These are phyloP conservation scores for Scedosporium aurantiacum DNA, from an alignment of 2,329 filamentous ascomycete species.

Conservation along the genomic window DNA sequence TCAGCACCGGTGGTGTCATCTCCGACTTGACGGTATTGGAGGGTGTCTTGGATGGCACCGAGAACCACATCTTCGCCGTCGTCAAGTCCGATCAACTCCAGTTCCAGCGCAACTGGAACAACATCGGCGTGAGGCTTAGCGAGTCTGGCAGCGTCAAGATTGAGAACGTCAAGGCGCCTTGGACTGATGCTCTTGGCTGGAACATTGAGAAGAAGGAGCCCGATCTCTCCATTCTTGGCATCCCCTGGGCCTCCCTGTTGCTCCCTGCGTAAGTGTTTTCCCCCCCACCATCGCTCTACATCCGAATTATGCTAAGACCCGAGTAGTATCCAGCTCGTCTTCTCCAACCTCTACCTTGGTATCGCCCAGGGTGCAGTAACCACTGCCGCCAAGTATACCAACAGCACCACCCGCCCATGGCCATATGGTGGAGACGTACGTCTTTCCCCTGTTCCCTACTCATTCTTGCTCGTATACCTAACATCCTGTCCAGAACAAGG, in stretches of 20 bases:
- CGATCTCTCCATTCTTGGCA: conserved; percentile 33
- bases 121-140: conserved; percentile 50
- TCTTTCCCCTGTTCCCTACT: background rate
- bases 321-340: conserved; percentile 50
- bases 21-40: conserved; percentile 57
- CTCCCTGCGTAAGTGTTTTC: conserved; percentile 37
- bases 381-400: conserved; percentile 45
- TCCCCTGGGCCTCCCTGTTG: conserved; percentile 46
- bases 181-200: conserved; percentile 54
- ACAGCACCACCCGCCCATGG: conserved; percentile 47
- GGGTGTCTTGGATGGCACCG: conserved; percentile 45
- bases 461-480: background rate
- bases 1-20: conserved; percentile 57
- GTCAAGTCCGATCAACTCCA: conserved; percentile 46
- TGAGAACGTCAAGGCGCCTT: conserved; percentile 42
- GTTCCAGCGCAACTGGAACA: conserved; percentile 54
- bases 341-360: conserved; percentile 54
- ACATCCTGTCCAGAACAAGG: conserved; percentile 31
- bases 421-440: conserved; percentile 49
- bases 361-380: conserved; percentile 49
- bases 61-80: conserved; percentile 52
- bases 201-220: conserved; percentile 37
- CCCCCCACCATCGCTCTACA: background rate
- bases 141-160: conserved; percentile 55
- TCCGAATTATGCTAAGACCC: background rate